Percentiles rank a stretch among this genome's conserved stretches.
Conservation (phyloP, 1,139 yeast genomes). For the Debaryomycetaceae sp. region DNA sequence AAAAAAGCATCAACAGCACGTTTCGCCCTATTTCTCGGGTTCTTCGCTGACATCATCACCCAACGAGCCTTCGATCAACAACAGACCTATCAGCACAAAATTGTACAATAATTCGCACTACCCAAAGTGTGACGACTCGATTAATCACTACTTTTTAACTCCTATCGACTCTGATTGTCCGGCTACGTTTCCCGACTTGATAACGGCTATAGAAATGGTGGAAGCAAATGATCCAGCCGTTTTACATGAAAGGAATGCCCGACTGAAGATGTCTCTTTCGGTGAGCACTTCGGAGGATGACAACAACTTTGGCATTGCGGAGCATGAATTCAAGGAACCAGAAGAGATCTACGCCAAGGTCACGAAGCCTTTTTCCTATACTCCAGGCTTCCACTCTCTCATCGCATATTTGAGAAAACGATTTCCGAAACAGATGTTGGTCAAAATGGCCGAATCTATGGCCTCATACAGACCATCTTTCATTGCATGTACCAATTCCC, state of each 20-base stretch:
- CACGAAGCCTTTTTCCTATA: slow-evolving; percentile 75
- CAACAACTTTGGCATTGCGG: slow-evolving; percentile 19
- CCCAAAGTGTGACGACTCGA: slow-evolving; percentile 42
- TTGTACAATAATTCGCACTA: slow-evolving; percentile 7
- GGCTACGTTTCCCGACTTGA: slow-evolving; percentile 52
- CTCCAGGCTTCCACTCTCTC: slow-evolving; percentile 84
- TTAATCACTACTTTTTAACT: slow-evolving; percentile 62
- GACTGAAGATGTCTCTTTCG: slow-evolving; percentile 51
- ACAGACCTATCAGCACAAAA: slow-evolving; percentile 2
- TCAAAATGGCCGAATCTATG: slow-evolving; percentile 83
- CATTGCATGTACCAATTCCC: slow-evolving; percentile 84
- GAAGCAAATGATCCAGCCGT: slow-evolving; percentile 38
- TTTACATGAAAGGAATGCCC: slow-evolving; percentile 36
- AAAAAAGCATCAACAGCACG: slow-evolving; percentile 1
- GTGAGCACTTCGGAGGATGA: slow-evolving; percentile 48
- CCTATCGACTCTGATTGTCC: slow-evolving; percentile 32
- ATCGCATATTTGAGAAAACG: slow-evolving; percentile 70
- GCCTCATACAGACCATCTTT: slow-evolving; percentile 88
- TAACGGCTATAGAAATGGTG: slow-evolving; percentile 45
- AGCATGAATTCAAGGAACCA: slow-evolving; percentile 53
- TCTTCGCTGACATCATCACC: slow-evolving; percentile 12
- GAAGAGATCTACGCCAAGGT: slow-evolving; percentile 79
- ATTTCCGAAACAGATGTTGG: slow-evolving; percentile 66
- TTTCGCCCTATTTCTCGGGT: slow-evolving; percentile 12
- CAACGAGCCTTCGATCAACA: slow-evolving; percentile 12